Evolutionary conservation across 306 rosid species (phyloP), one percentile per base, ranked within the genome.

Genomic region (Datisca glomerata): DNA sequence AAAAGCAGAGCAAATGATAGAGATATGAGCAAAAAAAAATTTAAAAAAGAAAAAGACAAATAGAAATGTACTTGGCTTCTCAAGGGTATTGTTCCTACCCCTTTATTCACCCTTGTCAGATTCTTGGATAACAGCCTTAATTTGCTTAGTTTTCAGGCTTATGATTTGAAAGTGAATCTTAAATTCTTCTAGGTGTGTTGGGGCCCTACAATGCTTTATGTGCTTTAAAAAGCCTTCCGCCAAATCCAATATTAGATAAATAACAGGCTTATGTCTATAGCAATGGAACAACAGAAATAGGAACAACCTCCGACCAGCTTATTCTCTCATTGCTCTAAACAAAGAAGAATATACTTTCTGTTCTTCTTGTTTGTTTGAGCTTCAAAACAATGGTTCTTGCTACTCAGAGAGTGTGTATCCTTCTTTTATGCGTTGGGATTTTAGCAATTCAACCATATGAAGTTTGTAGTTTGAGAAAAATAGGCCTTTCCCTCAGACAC

Each of bases 51-150:
- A 14, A 18, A n/a, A 38, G 15, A 38, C 19, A 57, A 56, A 21
- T 60, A 53, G 60, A 67, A 79, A 69, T 80, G 77, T 80, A 61
- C 86, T 66, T 75, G 74, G 86, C 95, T 78, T 84, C 84, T 78
- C 80, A 68, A 61, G 82, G 70, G 75, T 64, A 63, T 79, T 69
- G 72, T 70, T 77, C 77, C 64, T 52, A 54, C 43, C 58, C 63
- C 86, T 80, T 87, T 76, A 65, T 71, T 69, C 67, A 79, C 66
- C 67, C 68, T 63, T 57, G 77, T 68, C 70, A 84, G 91, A 89
- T 84, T 80, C 80, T 89, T 76, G 66, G 14, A 45, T 61, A 70
- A 71, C 91, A 77, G 91, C 93, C 93, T 89, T 77, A 72, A 55
- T 69, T 66, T 64, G 73, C 61, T 60, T 64, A 59, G 48, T 68